Conservation (phyloP, 164 flowering plant species). For the Piper betle region DNA sequence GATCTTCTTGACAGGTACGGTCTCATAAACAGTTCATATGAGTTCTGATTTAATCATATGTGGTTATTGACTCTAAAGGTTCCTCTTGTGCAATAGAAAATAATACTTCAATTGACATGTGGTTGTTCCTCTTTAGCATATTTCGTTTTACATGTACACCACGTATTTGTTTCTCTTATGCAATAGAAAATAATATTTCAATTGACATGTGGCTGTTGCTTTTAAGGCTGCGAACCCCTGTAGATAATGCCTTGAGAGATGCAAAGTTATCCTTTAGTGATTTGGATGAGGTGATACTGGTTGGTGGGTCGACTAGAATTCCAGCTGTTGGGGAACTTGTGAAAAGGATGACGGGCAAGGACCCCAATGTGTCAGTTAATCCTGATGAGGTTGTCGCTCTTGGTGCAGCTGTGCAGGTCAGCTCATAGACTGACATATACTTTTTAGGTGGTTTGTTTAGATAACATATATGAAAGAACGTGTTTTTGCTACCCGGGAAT, state of each 20-base stretch:
- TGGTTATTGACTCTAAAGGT: too few relatives aligned
- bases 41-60: background rate
- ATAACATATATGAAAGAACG: too few relatives aligned
- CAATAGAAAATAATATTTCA: too few relatives aligned
- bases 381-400: slow-evolving; percentile 92
- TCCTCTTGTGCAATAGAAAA: too few relatives aligned
- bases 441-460: too few relatives aligned
- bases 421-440: background rate
- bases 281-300: slow-evolving; percentile 73
- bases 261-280: slow-evolving; percentile 65
- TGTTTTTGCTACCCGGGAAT: too few relatives aligned
- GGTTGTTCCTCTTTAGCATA: background rate
- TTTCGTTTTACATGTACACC: too few relatives aligned
- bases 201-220: background rate
- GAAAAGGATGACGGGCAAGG: slow-evolving; percentile 59
- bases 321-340: slow-evolving; percentile 81
- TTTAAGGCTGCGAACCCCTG: slow-evolving; percentile 47
- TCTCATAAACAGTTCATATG: background rate
- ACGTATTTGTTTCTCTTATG: too few relatives aligned
- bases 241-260: slow-evolving; percentile 57
- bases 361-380: slow-evolving; percentile 70
- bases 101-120: background rate
- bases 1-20: slow-evolving; percentile 65
- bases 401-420: slow-evolving; percentile 88
- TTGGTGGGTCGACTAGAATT: slow-evolving; percentile 74